Evolutionary conservation across 169 alveolate genomes (phyloP).

Genomic region (Cryptosporidium sp.): DNA sequence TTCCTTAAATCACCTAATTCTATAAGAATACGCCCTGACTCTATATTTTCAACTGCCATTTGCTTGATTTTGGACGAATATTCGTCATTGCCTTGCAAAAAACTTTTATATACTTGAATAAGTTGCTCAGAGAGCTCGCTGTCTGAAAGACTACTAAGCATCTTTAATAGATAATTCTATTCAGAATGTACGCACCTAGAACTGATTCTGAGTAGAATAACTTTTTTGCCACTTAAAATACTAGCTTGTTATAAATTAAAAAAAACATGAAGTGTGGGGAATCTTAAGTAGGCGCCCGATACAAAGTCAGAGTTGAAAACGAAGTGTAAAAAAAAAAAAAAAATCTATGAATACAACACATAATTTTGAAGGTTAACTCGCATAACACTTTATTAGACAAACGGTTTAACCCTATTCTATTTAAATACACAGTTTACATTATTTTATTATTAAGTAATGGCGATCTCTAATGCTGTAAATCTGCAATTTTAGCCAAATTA

Average conservation of each 20-base stretch:
- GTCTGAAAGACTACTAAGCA: slow-evolving; percentile 57
- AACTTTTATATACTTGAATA: slow-evolving; percentile 25
- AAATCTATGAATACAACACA: background rate
- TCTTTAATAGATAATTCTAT: background rate
- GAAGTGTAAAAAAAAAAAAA: background rate
- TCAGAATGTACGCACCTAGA: slow-evolving; percentile 1
- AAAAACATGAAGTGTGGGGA: slow-evolving; percentile 76
- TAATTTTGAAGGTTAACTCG: background rate
- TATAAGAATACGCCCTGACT: slow-evolving; percentile 41
- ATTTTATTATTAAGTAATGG: background rate
- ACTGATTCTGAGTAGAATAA: slow-evolving; percentile 20
- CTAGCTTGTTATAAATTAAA: background rate
- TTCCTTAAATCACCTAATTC: slow-evolving; percentile 55
- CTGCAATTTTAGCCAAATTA: slow-evolving; percentile 42
- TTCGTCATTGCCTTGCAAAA: slow-evolving; percentile 64
- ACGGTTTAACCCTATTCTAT: background rate
- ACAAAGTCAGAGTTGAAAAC: background rate
- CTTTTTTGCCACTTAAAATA: slow-evolving; percentile 6
- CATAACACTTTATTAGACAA: background rate
- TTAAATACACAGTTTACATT: background rate
- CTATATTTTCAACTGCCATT: slow-evolving; percentile 66
- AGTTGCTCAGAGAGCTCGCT: slow-evolving; percentile 69
- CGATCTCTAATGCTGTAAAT: slow-evolving; percentile 20
- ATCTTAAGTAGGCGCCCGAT: slow-evolving; percentile 48
- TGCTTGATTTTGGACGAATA: slow-evolving; percentile 67